Base-by-base conservation (phyloP, 2,329 filamentous ascomycete species). In the Ascochyta viciae-villosae region DNA sequence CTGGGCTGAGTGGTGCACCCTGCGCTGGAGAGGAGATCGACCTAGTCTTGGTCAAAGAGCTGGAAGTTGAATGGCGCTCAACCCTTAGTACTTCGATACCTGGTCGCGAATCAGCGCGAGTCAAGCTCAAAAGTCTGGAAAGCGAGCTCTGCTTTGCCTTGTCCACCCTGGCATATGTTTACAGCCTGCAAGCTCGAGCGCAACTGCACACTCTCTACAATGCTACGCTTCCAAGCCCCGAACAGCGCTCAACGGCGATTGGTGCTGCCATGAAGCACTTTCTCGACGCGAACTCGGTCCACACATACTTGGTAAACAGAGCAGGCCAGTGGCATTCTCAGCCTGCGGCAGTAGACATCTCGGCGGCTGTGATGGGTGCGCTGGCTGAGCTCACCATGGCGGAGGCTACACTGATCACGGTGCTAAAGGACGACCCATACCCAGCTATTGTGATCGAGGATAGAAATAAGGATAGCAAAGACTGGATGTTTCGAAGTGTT, bases 401-500 rank as follows among this genome's bases (percentile, higher is more conserved):
- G 2, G 94, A 97, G 76, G 93, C 93, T 0, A 97, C 93, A 0
- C 83, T 98, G 1, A 84, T 97, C 1, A 92, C 92, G 0, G 92
- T 98, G 0, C 76, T 96, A 45, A 98, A 98, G 67, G 94, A 98
- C 71, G 95, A 99, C 69, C 92, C 94, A 0, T 98, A 97, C 70
- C 89, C 94, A 1, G 87, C 89, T 1, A 85, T 88, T 6, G 89
- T 96, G 2, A 87, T 92, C 0, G 91, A 96, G 67, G 86, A 89
- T 53, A 85, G 93, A 43, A 96, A 96, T 71, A 86, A 88, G 49
- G 87, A 89, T 64, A 92, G 93, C 74, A 92, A 85, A 58, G 94
- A 98, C 64, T 99, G 94, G 94, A 98, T 98, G 92, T 96, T 95
- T 75, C 91, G 90, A 67, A 85, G 92, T 0, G 92, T 94, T 0